Percentiles rank a stretch among this genome's conserved stretches.
These are phyloP conservation scores for Hortaea sp. DNA, from an alignment of 2,329 filamentous ascomycete species.

Conservation along the genomic window DNA sequence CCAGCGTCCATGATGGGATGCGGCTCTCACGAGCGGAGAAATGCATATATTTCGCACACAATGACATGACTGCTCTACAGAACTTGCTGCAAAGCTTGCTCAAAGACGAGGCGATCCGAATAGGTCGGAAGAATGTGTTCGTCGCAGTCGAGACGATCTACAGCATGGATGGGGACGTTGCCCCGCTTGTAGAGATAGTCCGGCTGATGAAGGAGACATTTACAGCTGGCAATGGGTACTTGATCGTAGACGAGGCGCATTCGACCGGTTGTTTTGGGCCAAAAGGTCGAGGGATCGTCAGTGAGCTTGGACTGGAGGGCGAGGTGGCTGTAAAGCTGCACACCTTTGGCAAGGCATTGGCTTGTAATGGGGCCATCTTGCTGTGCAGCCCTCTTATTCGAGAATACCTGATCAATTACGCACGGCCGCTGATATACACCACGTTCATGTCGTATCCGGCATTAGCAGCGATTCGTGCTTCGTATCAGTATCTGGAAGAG, in stretches of 20 bases:
- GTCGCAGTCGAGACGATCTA: slow-evolving; percentile 63
- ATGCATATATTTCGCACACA: slow-evolving; percentile 48
- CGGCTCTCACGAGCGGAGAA: slow-evolving; percentile 46
- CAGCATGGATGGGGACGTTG: slow-evolving; percentile 74
- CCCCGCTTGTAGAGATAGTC: slow-evolving; percentile 52
- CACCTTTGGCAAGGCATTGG: slow-evolving; percentile 59
- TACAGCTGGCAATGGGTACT: slow-evolving; percentile 47
- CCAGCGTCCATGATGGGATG: slow-evolving; percentile 72
- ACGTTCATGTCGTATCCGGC: slow-evolving; percentile 56
- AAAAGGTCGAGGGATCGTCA: slow-evolving; percentile 49
- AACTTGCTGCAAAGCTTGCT: slow-evolving; percentile 23
- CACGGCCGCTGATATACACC: slow-evolving; percentile 64
- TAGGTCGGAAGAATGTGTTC: slow-evolving; percentile 47
- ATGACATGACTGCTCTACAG: slow-evolving; percentile 32
- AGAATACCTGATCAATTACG: slow-evolving; percentile 64
- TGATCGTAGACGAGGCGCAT: slow-evolving; percentile 61
- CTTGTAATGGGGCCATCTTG: slow-evolving; percentile 56
- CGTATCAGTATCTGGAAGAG: slow-evolving; percentile 46
- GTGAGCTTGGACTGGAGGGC: slow-evolving; percentile 44
- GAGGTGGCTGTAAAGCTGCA: slow-evolving; percentile 50
- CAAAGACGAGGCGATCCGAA: slow-evolving; percentile 20
- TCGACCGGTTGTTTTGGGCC: slow-evolving; percentile 51
- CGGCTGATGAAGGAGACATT: slow-evolving; percentile 46
- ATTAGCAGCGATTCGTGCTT: slow-evolving; percentile 48
- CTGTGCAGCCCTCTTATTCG: slow-evolving; percentile 51